These are phyloP conservation scores for Cutaneotrichosporon arboriforme DNA, from an alignment of 1,284 basidiomycete genomes.

Conservation along the genomic window DNA sequence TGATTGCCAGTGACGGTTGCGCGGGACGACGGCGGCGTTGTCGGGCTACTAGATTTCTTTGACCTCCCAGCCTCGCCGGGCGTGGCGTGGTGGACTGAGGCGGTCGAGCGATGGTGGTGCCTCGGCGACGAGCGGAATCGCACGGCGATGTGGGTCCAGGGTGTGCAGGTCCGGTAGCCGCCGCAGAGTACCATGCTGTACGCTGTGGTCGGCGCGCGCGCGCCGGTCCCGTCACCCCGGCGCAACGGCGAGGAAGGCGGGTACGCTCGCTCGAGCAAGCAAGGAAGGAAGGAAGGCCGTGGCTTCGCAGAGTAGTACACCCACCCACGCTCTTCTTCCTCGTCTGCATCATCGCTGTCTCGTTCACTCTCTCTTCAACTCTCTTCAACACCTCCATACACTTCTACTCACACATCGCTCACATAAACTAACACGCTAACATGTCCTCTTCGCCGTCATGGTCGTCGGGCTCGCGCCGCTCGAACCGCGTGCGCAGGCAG, in stretches of 20 bases:
- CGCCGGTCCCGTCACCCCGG: too few relatives aligned
- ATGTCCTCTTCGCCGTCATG: neutral
- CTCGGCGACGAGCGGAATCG: slow-evolving; percentile 65
- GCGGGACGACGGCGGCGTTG: slow-evolving; percentile 51
- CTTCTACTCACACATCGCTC: neutral
- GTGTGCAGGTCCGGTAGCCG: slow-evolving; percentile 33
- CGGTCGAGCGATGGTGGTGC: slow-evolving; percentile 84
- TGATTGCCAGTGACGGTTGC: slow-evolving; percentile 20
- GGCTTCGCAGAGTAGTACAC: neutral
- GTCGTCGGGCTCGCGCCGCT: neutral
- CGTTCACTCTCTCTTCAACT: neutral
- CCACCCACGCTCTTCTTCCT: neutral
- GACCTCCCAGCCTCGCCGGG: slow-evolving; percentile 38
- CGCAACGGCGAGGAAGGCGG: too few relatives aligned
- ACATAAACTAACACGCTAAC: too few relatives aligned
- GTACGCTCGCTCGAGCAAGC: too few relatives aligned
- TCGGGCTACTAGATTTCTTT: slow-evolving; percentile 56
- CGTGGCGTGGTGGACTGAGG: slow-evolving; percentile 51
- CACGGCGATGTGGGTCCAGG: slow-evolving; percentile 66
- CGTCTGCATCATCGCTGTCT: too few relatives aligned
- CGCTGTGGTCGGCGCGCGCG: neutral
- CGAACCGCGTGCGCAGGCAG: neutral
- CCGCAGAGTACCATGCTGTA: neutral
- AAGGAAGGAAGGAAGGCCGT: too few relatives aligned
- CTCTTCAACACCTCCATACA: neutral